Conservation (phyloP, 179 eudicot species). For the Nepenthes alata region DNA sequence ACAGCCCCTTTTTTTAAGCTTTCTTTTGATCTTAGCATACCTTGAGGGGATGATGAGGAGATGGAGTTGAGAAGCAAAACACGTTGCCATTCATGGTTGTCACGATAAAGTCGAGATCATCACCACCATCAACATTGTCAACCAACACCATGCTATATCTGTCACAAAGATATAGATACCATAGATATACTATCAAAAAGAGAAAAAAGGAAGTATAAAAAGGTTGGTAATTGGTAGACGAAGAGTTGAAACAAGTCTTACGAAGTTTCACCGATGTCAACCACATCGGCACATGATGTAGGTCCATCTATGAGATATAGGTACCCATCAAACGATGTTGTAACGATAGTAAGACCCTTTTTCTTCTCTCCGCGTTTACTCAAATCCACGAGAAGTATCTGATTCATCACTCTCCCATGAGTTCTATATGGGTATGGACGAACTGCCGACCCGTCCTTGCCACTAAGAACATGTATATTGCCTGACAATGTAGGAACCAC, state of each 20-base stretch:
- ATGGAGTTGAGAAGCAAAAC: slow-evolving; percentile 88
- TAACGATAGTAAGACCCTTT: slow-evolving; percentile 83
- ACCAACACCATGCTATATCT: slow-evolving; percentile 99
- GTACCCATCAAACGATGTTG: slow-evolving; percentile 95
- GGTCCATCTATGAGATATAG: slow-evolving; percentile 92
- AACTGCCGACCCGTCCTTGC: slow-evolving; percentile 71
- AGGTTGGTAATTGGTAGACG: neutral
- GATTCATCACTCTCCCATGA: slow-evolving; percentile 97
- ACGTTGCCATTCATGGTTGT: slow-evolving; percentile 98
- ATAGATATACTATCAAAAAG: slow-evolving; percentile 8
- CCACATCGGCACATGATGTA: slow-evolving; percentile 94
- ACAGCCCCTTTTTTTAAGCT: too few relatives aligned
- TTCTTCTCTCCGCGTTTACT: slow-evolving; percentile 70
- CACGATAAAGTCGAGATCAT: slow-evolving; percentile 93
- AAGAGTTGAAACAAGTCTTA: slow-evolving; percentile 29
- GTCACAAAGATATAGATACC: slow-evolving; percentile 16
- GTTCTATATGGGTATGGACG: slow-evolving; percentile 92
- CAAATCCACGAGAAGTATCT: slow-evolving; percentile 84
- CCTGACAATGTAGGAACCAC: slow-evolving; percentile 92
- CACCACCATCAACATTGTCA: slow-evolving; percentile 96
- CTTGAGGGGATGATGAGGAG: slow-evolving; percentile 94
- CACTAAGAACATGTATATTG: slow-evolving; percentile 82
- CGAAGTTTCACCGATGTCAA: slow-evolving; percentile 98
- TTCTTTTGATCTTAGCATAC: slow-evolving; percentile 16
- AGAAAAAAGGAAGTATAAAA: neutral